Conservation (phyloP, 768 basidiomycete species). For the Sistotremastrum suecicum region DNA sequence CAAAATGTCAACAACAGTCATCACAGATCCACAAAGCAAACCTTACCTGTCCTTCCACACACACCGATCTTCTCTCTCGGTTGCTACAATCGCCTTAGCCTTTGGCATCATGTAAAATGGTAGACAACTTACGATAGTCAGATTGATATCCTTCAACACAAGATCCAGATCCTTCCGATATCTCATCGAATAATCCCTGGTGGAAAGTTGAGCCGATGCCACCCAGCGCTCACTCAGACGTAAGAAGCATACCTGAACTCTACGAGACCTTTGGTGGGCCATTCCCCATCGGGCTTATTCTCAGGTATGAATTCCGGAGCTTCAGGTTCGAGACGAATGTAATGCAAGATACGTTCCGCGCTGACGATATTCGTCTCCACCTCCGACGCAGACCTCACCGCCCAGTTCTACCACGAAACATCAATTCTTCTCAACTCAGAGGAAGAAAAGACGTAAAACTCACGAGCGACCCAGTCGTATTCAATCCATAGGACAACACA, state of each 20-base stretch:
- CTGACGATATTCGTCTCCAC: constrained; percentile 87
- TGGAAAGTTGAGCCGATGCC: background rate
- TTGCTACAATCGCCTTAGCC: constrained; percentile 26
- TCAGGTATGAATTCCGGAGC: constrained; percentile 59
- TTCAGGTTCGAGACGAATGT: constrained; percentile 59
- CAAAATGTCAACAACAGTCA: background rate
- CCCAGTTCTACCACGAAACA: constrained; percentile 44
- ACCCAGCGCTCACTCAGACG: background rate
- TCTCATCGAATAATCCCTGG: constrained; percentile 53
- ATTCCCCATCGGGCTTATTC: constrained; percentile 34
- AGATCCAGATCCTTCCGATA: constrained; percentile 74
- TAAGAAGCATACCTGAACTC: constrained; percentile 47
- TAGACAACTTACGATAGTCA: constrained; percentile 41
- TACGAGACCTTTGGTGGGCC: constrained; percentile 66
- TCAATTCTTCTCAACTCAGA: constrained; percentile 2
- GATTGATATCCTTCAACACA: constrained; percentile 60
- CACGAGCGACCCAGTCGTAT: constrained; percentile 70
- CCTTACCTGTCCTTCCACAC: constrained; percentile 58
- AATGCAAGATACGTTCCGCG: constrained; percentile 77
- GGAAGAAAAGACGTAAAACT: constrained; percentile 16
- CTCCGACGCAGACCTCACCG: constrained; percentile 71
- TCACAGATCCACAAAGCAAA: constrained; percentile 14
- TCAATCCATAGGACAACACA: constrained; percentile 73
- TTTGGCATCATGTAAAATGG: background rate
- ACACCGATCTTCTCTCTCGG: constrained; percentile 84